phyloP scores from a whole-genome alignment of 2,329 filamentous ascomycete genomes.

The Pseudocercospora ulei region DNA sequence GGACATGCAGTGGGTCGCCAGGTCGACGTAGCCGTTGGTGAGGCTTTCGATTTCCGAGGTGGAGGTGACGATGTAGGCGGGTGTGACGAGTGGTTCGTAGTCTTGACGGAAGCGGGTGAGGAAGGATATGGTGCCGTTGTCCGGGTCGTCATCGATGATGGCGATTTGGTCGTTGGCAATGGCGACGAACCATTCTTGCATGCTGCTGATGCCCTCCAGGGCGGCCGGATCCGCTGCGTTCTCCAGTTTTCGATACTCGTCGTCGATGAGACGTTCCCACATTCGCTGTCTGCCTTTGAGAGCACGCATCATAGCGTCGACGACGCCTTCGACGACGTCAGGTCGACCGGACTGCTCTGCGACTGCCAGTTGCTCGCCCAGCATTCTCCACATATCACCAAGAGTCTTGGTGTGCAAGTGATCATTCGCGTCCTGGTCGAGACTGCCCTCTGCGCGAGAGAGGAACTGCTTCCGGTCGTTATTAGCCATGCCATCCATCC shows the following conservation, averaged over 20 bases:
- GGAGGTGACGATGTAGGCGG: conserved; percentile 64
- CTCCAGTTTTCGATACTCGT: conserved; percentile 70
- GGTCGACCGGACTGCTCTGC: conserved; percentile 74
- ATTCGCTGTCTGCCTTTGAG: conserved; percentile 71
- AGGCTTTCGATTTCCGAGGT: conserved; percentile 63
- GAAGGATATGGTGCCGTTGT: conserved; percentile 67
- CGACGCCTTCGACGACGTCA: conserved; percentile 87
- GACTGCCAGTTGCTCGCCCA: conserved; percentile 81
- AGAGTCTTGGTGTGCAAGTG: conserved; percentile 87
- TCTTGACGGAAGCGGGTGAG: conserved; percentile 76
- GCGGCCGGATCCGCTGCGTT: conserved; percentile 48
- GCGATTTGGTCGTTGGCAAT: conserved; percentile 98
- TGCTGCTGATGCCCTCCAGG: conserved; percentile 59
- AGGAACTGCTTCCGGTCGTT: conserved; percentile 74
- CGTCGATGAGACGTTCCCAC: conserved; percentile 81
- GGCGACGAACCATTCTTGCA: conserved; percentile 86
- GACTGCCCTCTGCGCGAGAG: conserved; percentile 65
- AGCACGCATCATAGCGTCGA: conserved; percentile 89
- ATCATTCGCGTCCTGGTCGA: conserved; percentile 79
- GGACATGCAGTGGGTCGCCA: conserved; percentile 83
- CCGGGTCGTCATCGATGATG: conserved; percentile 75
- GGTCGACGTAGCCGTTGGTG: conserved; percentile 86
- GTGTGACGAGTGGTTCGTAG: conserved; percentile 69
- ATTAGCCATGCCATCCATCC: conserved; percentile 85
- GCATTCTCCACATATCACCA: conserved; percentile 94